Evolutionary conservation across 2,329 filamentous ascomycete species (phyloP), one percentile per base, ranked within the genome.

Genomic region (Monosporascus sp.): DNA sequence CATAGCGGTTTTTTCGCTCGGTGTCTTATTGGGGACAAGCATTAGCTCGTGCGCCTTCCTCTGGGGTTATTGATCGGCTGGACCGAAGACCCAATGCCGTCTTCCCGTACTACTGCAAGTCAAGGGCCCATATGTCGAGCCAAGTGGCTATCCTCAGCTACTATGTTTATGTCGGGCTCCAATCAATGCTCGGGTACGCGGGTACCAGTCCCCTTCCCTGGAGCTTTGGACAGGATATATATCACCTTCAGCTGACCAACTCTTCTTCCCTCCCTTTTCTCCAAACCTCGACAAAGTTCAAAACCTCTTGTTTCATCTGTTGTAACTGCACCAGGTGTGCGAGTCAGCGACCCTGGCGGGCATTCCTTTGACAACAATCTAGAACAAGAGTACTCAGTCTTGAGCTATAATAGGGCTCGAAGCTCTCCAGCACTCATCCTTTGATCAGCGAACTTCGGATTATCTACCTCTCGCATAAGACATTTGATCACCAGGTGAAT

Each of bases 401-500:
- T 52, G 43, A 48, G 38, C 37, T 41, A 24, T 14, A 53, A 24
- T 47, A 49, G 49, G 47, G 24, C 41, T 37, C 26, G 43, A 50
- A 38, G 8, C 40, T 44, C 31, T n/a, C 31, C 26, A 7, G 11
- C 17, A 51, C 48, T 9, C 45, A 40, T 53, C 31, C 48, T 48
- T 49, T 51, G n/a, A 43, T n/a, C 26, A 51, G 24, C 17, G 44
- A 18, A 26, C 22, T 18, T 20, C 26, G 14, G n/a, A 28, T 48
- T 28, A 22, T 35, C 41, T 24, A 24, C 37, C 18, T 40, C 40
- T 37, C 37, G n/a, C 28, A 41, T 26, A 51, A 15, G 7, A 26
- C 26, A 40, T 49, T 18, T 11, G 15, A 46, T 46, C 24, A 17
- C 24, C 17, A 26, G 6, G 14, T 15, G 14, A 14, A 43, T 49